Conservation (phyloP, 805 yeast genomes). For the Spathaspora boniae region DNA sequence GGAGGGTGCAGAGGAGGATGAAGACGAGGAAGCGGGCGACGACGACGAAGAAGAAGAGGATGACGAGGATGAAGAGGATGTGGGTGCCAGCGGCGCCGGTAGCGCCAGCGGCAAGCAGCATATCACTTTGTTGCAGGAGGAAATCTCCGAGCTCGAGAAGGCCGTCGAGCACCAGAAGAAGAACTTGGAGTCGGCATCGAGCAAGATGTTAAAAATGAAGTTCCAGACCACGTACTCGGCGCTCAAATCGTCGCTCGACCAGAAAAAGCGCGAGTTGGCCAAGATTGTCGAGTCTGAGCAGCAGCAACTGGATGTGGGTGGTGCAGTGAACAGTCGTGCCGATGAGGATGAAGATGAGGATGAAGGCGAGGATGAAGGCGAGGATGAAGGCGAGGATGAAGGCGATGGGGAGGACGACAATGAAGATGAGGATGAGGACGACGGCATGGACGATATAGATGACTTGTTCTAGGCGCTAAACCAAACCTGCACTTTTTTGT, state of each 20-base stretch:
- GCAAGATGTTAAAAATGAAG: constrained; percentile 83
- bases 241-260: constrained; percentile 75
- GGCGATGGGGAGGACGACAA: constrained; percentile 12
- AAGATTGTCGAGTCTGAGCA: constrained; percentile 27
- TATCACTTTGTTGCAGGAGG: constrained; percentile 73
- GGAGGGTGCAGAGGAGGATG: constrained; percentile 35
- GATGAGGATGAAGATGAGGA: constrained; percentile 28
- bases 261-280: constrained; percentile 65
- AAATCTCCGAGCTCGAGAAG: constrained; percentile 72
- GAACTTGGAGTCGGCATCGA: constrained; percentile 69
- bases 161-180: constrained; percentile 73
- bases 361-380: constrained; percentile 23
- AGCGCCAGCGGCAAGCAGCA: constrained; percentile 50
- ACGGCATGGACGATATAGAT: constrained; percentile 34
- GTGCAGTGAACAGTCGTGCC: constrained; percentile 23
- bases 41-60: constrained; percentile 45
- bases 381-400: constrained; percentile 10
- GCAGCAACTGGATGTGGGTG: constrained; percentile 18
- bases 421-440: constrained; percentile 14
- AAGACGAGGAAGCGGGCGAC: constrained; percentile 33
- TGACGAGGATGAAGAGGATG: constrained; percentile 50
- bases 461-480: constrained; percentile 26
- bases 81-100: constrained; percentile 46
- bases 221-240: constrained; percentile 77
- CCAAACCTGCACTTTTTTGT: not conserved